Evolutionary conservation across 129 eudicot genomes (phyloP).

Genomic region (Calendula officinalis): DNA sequence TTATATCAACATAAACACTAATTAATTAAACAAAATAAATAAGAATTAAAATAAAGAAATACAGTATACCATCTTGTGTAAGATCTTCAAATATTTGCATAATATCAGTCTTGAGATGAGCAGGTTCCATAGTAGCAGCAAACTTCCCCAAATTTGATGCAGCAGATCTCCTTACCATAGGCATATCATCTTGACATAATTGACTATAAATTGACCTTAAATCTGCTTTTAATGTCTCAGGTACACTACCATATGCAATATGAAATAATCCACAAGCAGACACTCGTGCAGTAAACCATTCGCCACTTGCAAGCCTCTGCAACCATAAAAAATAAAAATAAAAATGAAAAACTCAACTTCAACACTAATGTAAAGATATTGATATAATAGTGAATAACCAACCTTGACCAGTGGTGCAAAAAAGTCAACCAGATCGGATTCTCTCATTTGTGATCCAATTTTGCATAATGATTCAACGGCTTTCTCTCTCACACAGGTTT

Average conservation of each 20-base stretch:
- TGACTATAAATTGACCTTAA: constrained; percentile 78
- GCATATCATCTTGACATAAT: constrained; percentile 97
- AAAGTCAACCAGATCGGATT: constrained; percentile 68
- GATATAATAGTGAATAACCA: constrained; percentile 9
- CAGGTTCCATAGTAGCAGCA: constrained; percentile 88
- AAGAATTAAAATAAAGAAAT: background rate
- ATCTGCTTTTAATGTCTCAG: constrained; percentile 73
- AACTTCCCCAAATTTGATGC: constrained; percentile 91
- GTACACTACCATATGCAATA: constrained; percentile 82
- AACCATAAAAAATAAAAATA: background rate
- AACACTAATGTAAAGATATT: background rate
- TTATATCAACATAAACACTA: constrained; percentile 3
- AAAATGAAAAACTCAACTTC: too few relatives aligned
- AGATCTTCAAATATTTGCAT: constrained; percentile 92
- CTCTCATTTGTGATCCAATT: constrained; percentile 93
- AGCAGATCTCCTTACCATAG: constrained; percentile 97
- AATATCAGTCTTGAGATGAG: constrained; percentile 84
- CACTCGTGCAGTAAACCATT: constrained; percentile 94
- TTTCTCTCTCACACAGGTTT: constrained; percentile 90
- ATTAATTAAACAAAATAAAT: background rate
- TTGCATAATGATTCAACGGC: constrained; percentile 83
- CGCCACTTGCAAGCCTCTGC: constrained; percentile 92
- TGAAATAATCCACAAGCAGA: constrained; percentile 93
- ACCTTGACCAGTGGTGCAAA: constrained; percentile 89
- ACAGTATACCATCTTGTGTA: constrained; percentile 75